Percentiles rank a stretch among this genome's conserved stretches.
phyloP scores from a whole-genome alignment of 169 alveolate genomes.

The Cryptosporidium felis region DNA sequence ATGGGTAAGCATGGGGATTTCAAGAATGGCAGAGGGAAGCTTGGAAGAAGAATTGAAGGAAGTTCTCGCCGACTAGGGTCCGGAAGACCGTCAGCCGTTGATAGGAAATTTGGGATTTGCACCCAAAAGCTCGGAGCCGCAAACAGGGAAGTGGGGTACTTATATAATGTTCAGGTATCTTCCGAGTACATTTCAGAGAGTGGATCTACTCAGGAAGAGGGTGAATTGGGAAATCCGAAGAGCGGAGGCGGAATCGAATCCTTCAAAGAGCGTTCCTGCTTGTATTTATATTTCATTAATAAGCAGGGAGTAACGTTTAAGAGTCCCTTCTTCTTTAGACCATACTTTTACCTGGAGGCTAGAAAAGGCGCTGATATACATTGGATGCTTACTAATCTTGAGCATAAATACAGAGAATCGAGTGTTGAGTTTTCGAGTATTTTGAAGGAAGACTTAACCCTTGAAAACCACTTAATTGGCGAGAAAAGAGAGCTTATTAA shows the following conservation, averaged over 20 bases:
- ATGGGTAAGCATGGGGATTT: not conserved
- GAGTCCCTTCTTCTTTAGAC: constrained; percentile 83
- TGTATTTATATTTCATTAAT: constrained; percentile 42
- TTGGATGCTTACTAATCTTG: constrained; percentile 74
- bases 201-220: not conserved
- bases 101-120: constrained; percentile 22
- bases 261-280: constrained; percentile 44
- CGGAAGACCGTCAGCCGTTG: not conserved
- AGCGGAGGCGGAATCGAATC: constrained; percentile 7
- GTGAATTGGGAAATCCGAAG: not conserved
- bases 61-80: not conserved
- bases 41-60: not conserved
- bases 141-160: constrained; percentile 24
- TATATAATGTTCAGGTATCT: constrained; percentile 55
- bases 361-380: constrained; percentile 72
- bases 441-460: constrained; percentile 86
- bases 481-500: constrained; percentile 84
- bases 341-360: constrained; percentile 88
- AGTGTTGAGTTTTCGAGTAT: constrained; percentile 76
- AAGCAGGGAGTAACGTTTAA: constrained; percentile 53
- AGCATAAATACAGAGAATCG: constrained; percentile 77
- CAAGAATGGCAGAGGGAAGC: not conserved
- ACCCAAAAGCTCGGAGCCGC: constrained; percentile 21
- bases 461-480: constrained; percentile 88
- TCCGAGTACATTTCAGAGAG: constrained; percentile 26